phyloP scores from a whole-genome alignment of 331 rosid genomes.

The Rhamnella rubrinervis region DNA sequence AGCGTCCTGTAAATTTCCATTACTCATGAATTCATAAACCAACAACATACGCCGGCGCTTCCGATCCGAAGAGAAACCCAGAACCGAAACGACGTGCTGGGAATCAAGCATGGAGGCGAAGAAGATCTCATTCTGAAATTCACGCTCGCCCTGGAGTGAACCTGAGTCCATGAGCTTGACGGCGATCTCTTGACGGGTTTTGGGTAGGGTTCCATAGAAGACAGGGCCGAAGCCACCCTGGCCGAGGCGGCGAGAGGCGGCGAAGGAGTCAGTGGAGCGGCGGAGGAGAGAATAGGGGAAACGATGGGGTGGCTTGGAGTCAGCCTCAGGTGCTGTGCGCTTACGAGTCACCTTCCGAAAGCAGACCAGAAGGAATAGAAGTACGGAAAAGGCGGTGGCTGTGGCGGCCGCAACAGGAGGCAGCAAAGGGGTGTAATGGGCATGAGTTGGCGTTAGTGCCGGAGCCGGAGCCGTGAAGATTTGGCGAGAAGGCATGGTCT shows the following conservation, averaged over 20 bases:
- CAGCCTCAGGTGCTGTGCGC: slow-evolving; percentile 46
- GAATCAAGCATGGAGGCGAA: slow-evolving; percentile 70
- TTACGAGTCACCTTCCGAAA: slow-evolving; percentile 48
- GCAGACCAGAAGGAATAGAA: slow-evolving; percentile 45
- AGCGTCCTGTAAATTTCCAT: slow-evolving; percentile 93
- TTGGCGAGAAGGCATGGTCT: slow-evolving; percentile 46
- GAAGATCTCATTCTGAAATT: slow-evolving; percentile 90
- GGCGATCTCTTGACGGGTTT: slow-evolving; percentile 47
- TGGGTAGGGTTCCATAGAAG: slow-evolving; percentile 53
- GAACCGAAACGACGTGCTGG: slow-evolving; percentile 42
- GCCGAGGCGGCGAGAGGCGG: slow-evolving; percentile 68
- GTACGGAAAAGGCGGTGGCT: slow-evolving; percentile 40
- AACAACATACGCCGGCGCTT: slow-evolving; percentile 70
- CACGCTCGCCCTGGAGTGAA: slow-evolving; percentile 88
- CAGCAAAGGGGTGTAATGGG: slow-evolving; percentile 24
- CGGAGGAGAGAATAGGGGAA: slow-evolving; percentile 72
- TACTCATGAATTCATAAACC: slow-evolving; percentile 73
- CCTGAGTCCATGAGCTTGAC: slow-evolving; percentile 89
- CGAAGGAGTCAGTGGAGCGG: slow-evolving; percentile 84
- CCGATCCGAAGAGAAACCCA: slow-evolving; percentile 75
- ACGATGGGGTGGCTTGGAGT: slow-evolving; percentile 64
- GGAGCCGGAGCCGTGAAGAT: slow-evolving; percentile 27
- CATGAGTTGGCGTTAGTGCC: slow-evolving; percentile 6
- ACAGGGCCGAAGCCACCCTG: slow-evolving; percentile 98
- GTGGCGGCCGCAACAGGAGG: slow-evolving; percentile 39